Base-by-base conservation (phyloP, 192 early-diverging fungal species). In the Phlyctochytrium arcticum region DNA sequence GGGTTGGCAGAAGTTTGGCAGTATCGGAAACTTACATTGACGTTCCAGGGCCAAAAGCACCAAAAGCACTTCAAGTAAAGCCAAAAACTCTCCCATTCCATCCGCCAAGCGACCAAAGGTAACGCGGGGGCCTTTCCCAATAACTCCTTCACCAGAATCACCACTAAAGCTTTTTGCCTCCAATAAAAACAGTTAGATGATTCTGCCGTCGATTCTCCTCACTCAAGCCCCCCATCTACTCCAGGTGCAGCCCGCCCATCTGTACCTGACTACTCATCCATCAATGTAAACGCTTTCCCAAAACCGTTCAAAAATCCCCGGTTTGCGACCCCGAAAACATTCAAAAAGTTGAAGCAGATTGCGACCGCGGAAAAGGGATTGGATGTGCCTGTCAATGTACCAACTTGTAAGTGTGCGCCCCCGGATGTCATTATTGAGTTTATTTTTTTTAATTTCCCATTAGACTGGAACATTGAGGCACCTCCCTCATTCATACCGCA, bases 291-390 rank as follows among this genome's bases (percentile, higher is more conserved):
- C 19, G 3, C 36, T 15, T 10, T 60, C 53, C 30, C 19, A 57
- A 87, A 85, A 57, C 84, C 88, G n/a, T 93, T 92, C 78, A 93
- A 92, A 68, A 89, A 75, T 61, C 37, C 79, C 27, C 75, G 74
- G 27, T 90, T 87, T 73, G 72, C 73, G 50, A 68, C 83, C 26
- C 66, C 84, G 10, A 87, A 87, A 33, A 88, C 89, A 69, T 84
- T 78, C 69, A 90, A 86, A 68, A 89, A 88, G 50, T 72, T 94
- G 56, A 92, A 92, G 57, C 92, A 94, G 71, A 84, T 94, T 9
- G 70, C 91, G 3, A 71, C 87, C 3, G 68, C 80, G 48, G 92
- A 94, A 70, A 65, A 57, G 54, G 54, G 26, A 2, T 69, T 73
- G 42, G 80, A 79, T 32, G 65, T 77, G 51, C 74, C 81, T 1